phyloP scores from a whole-genome alignment of 257 asterid genomes.

The Petunia axillaris region DNA sequence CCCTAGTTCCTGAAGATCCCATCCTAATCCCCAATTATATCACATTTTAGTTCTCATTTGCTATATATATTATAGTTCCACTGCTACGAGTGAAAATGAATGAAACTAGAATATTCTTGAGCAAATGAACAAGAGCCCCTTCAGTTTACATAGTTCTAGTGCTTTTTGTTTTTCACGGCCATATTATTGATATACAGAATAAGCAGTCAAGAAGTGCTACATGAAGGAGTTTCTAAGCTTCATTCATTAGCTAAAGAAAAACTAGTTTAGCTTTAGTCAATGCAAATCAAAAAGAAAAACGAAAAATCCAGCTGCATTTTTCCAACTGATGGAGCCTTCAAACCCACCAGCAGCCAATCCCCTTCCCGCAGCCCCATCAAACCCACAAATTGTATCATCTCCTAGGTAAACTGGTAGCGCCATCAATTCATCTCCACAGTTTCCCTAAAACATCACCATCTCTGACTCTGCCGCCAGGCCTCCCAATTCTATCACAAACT shows the following conservation, averaged over 20 bases:
- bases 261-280: background rate
- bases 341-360: background rate
- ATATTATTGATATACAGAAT: background rate
- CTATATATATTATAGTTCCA: background rate
- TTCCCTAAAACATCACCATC: background rate
- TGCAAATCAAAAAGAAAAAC: background rate
- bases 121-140: slow-evolving; percentile 1
- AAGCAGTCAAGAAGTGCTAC: background rate
- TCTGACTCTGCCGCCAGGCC: background rate
- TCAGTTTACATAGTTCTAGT: background rate
- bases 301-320: background rate
- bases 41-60: background rate
- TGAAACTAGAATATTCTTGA: slow-evolving; percentile 13
- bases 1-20: background rate
- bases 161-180: background rate
- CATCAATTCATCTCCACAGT: background rate
- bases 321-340: background rate
- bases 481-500: slow-evolving; percentile 1
- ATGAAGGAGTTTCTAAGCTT: background rate
- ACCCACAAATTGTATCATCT: background rate
- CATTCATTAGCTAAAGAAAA: background rate
- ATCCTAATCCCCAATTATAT: slow-evolving; percentile 14
- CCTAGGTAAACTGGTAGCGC: background rate
- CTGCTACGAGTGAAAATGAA: background rate
- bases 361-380: background rate